A percentile compares a stretch with the other conserved stretches of the same genome.
phyloP scores from a whole-genome alignment of 495 filamentous ascomycete genomes.

The Massariosphaeria phaeospora region DNA sequence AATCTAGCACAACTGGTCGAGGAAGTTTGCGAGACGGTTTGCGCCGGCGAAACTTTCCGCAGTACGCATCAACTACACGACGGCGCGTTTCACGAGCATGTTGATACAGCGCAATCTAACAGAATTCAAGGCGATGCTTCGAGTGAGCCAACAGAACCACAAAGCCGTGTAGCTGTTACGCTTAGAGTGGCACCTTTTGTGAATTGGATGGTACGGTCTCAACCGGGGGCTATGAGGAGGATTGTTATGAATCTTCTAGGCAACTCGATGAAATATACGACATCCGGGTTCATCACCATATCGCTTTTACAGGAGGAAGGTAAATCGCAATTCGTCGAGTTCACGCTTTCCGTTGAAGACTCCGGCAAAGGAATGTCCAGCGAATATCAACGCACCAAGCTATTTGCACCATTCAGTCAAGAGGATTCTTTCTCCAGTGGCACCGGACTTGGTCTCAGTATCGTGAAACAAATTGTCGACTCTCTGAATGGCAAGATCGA shows the following conservation, averaged over 20 bases:
- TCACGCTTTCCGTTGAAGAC: slow-evolving; percentile 9
- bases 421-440: slow-evolving; percentile 10
- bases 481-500: slow-evolving; percentile 14
- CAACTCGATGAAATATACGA: slow-evolving; percentile 25
- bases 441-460: slow-evolving; percentile 9
- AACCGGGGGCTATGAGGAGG: slow-evolving; percentile 9
- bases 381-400: slow-evolving; percentile 7
- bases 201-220: slow-evolving; percentile 9
- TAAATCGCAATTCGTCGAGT: not conserved
- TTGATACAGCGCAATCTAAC: not conserved
- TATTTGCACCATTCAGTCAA: slow-evolving; percentile 18
- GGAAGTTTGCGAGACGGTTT: too few species aligned
- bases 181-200: too few species aligned
- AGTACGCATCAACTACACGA: too few species aligned
- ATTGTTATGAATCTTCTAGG: slow-evolving; percentile 23
- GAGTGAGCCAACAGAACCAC: too few species aligned
- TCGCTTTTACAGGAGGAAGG: not conserved
- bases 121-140: not conserved
- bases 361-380: slow-evolving; percentile 11
- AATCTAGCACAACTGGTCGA: slow-evolving; percentile 3
- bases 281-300: slow-evolving; percentile 7
- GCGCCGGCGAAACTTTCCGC: too few species aligned
- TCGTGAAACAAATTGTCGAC: slow-evolving; percentile 15
- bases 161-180: too few species aligned
- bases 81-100: not conserved